These are phyloP conservation scores for Aureobasidium sp. DNA, from an alignment of 2,329 filamentous ascomycete genomes.

Conservation along the genomic window DNA sequence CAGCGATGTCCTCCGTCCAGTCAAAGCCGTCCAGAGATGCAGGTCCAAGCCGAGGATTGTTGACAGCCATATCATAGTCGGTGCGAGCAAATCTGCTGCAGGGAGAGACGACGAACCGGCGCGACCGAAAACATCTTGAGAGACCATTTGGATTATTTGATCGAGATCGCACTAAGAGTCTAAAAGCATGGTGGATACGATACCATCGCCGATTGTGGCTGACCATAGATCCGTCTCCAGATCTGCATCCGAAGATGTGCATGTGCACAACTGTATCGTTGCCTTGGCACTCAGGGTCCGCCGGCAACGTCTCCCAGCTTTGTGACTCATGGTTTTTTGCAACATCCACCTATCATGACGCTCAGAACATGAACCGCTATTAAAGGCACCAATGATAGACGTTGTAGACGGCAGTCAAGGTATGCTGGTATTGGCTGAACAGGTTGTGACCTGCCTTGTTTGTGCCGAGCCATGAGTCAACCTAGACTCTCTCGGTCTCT, in stretches of 20 bases:
- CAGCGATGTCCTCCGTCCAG: conserved; percentile 17
- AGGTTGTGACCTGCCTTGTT: not conserved
- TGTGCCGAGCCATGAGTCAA: conserved; percentile 1
- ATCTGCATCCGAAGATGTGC: not conserved
- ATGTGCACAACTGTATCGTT: not conserved
- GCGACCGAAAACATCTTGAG: not conserved
- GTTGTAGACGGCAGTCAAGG: no score
- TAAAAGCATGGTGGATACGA: no score
- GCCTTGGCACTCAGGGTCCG: no score
- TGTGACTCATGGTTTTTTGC: conserved; percentile 5
- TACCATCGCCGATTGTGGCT: no score
- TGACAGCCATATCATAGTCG: not conserved
- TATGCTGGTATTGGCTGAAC: not conserved
- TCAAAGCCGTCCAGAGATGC: not conserved
- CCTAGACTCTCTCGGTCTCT: not conserved
- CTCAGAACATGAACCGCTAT: not conserved
- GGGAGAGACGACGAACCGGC: not conserved
- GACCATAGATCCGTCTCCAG: no score
- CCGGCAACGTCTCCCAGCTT: no score
- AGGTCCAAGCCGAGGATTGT: not conserved
- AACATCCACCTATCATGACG: not conserved
- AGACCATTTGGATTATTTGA: no score
- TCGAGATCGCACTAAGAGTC: no score
- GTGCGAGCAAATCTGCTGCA: no score
- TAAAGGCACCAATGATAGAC: not conserved